These are phyloP conservation scores for Rhizoctonia solani DNA, from an alignment of 1,284 basidiomycete species.

Conservation along the genomic window DNA sequence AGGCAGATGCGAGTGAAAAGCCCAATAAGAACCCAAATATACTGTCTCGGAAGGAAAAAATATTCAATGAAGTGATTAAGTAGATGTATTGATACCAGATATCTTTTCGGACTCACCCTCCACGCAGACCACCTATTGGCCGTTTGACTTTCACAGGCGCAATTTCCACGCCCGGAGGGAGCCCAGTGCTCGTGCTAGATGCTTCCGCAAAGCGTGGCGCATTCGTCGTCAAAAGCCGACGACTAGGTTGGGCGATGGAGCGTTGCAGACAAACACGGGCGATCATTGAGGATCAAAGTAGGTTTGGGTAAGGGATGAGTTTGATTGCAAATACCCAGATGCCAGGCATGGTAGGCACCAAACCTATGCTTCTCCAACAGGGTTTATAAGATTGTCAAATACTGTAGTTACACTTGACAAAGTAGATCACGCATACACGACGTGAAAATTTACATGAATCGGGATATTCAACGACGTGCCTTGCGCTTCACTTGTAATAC, in stretches of 20 bases:
- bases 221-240: constrained; percentile 1
- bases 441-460: background rate
- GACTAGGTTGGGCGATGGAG: background rate
- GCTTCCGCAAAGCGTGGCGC: constrained; percentile 6
- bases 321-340: background rate
- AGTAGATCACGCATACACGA: background rate
- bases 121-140: constrained; percentile 83
- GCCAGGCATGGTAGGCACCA: constrained; percentile 13
- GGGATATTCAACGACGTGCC: constrained; percentile 2
- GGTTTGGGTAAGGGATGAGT: background rate
- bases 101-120: constrained; percentile 61
- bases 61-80: constrained; percentile 31
- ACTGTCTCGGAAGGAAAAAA: constrained; percentile 50
- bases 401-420: background rate
- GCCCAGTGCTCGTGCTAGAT: background rate
- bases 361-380: constrained; percentile 30
- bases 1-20: constrained; percentile 75
- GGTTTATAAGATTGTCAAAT: background rate
- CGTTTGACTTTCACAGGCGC: constrained; percentile 53
- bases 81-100: too few relatives aligned
- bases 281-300: constrained; percentile 20
- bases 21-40: constrained; percentile 89
- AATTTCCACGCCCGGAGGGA: constrained; percentile 34
- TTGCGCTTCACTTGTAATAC: constrained; percentile 27
- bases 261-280: constrained; percentile 17